These are phyloP conservation scores for Pseudotsuga menziesii DNA, from an alignment of 75 land plant genomes.

Conservation along the genomic window DNA sequence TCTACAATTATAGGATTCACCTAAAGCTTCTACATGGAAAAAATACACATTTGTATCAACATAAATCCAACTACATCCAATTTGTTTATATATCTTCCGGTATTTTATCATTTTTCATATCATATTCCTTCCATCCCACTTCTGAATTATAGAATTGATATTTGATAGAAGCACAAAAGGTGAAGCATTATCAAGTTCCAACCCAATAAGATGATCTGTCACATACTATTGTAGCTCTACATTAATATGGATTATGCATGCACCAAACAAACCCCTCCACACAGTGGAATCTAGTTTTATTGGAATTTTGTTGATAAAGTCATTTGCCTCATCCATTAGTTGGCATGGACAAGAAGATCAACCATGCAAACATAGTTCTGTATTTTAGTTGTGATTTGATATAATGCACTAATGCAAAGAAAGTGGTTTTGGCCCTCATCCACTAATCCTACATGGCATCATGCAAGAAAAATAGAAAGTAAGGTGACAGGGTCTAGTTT, in stretches of 20 bases:
- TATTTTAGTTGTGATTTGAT: slow-evolving; percentile 39
- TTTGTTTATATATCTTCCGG: slow-evolving; percentile 41
- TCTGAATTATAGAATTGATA: slow-evolving; percentile 38
- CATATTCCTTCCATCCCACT: slow-evolving; percentile 34
- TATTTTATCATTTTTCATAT: slow-evolving; percentile 47
- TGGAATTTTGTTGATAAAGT: slow-evolving; percentile 48
- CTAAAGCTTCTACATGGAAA: slow-evolving; percentile 29
- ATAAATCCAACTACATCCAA: slow-evolving; percentile 64
- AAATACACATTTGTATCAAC: slow-evolving; percentile 33
- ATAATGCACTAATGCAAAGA: slow-evolving; percentile 30
- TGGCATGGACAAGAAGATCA: slow-evolving; percentile 57
- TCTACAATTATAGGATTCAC: too few species aligned
- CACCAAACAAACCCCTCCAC: slow-evolving; percentile 63
- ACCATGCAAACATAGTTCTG: slow-evolving; percentile 72
- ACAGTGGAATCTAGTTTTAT: slow-evolving; percentile 39
- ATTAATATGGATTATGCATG: slow-evolving; percentile 56
- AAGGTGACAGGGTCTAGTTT: slow-evolving; percentile 62
- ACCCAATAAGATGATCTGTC: slow-evolving; percentile 36
- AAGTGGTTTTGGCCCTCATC: slow-evolving; percentile 41
- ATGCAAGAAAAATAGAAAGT: slow-evolving; percentile 59
- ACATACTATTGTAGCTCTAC: slow-evolving; percentile 36
- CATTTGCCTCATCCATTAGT: slow-evolving; percentile 41
- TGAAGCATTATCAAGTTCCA: slow-evolving; percentile 52
- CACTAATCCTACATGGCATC: slow-evolving; percentile 58
- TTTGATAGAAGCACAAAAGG: slow-evolving; percentile 54